These are phyloP conservation scores for Mollisia scopiformis DNA, from an alignment of 2,329 filamentous ascomycete genomes.

Conservation along the genomic window DNA sequence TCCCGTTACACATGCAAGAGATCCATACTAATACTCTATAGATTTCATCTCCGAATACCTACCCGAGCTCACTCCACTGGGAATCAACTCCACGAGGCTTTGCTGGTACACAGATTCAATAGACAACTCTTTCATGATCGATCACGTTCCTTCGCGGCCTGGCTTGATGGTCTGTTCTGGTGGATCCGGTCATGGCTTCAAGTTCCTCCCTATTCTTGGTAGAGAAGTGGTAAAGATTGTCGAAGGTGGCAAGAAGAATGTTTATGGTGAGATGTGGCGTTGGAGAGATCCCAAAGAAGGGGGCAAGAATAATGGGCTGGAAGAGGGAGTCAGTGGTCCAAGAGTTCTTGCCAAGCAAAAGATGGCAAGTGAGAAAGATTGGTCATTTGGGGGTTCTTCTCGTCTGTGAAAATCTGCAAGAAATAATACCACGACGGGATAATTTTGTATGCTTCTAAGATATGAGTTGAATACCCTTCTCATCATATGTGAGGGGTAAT, in stretches of 20 bases:
- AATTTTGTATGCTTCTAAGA: no score
- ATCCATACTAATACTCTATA: background rate
- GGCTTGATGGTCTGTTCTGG: conserved; percentile 56
- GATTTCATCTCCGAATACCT: background rate
- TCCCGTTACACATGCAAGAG: background rate
- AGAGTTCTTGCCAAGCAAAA: background rate
- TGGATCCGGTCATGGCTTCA: conserved; percentile 58
- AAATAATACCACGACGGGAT: no score
- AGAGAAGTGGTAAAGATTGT: conserved; percentile 52
- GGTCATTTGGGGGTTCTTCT: background rate
- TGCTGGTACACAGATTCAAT: conserved; percentile 62
- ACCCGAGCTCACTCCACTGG: background rate
- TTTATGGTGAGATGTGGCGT: background rate
- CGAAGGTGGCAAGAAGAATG: conserved; percentile 32
- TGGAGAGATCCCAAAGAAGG: background rate
- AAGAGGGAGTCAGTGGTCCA: background rate
- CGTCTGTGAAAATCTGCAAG: no score
- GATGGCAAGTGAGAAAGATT: background rate
- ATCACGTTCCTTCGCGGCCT: conserved; percentile 49
- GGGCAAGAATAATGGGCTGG: background rate
- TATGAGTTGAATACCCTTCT: no score
- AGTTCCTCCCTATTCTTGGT: conserved; percentile 57
- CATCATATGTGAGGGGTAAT: no score
- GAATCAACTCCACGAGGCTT: conserved; percentile 42
- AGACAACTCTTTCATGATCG: conserved; percentile 54